phyloP scores from a whole-genome alignment of 257 asterid genomes.

The Solanum ossicruentum region DNA sequence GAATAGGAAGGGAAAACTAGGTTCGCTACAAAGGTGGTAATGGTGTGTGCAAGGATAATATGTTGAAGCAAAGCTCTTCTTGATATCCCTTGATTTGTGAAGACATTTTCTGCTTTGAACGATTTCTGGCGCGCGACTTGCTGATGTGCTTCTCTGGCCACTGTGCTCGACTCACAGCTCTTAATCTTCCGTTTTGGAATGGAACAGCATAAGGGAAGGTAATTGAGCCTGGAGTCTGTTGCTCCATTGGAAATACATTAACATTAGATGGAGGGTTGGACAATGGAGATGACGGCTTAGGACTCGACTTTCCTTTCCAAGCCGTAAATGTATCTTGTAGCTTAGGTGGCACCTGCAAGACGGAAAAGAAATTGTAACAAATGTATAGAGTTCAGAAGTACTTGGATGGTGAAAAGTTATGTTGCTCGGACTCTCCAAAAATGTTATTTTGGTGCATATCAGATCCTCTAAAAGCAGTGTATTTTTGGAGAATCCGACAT shows the following conservation, averaged over 20 bases:
- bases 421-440: background rate
- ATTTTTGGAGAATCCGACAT: background rate
- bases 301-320: conserved; percentile 31
- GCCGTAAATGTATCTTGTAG: conserved; percentile 36
- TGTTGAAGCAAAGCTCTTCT: conserved; percentile 25
- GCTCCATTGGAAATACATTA: conserved; percentile 3
- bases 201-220: conserved; percentile 18
- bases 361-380: background rate
- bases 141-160: conserved; percentile 3
- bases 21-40: background rate
- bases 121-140: conserved; percentile 15
- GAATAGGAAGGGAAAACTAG: background rate
- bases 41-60: conserved; percentile 57
- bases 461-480: background rate
- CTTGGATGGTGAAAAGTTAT: background rate
- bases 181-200: conserved; percentile 29
- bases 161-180: conserved; percentile 13
- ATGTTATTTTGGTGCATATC: background rate
- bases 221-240: conserved; percentile 10
- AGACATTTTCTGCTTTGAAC: conserved; percentile 19
- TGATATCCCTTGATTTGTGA: conserved; percentile 6
- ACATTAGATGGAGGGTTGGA: background rate
- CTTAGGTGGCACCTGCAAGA: conserved; percentile 45
- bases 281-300: conserved; percentile 1
- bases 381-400: background rate